phyloP scores from a whole-genome alignment of 192 early-diverging fungal species.

The Helicostylum pulchrum region DNA sequence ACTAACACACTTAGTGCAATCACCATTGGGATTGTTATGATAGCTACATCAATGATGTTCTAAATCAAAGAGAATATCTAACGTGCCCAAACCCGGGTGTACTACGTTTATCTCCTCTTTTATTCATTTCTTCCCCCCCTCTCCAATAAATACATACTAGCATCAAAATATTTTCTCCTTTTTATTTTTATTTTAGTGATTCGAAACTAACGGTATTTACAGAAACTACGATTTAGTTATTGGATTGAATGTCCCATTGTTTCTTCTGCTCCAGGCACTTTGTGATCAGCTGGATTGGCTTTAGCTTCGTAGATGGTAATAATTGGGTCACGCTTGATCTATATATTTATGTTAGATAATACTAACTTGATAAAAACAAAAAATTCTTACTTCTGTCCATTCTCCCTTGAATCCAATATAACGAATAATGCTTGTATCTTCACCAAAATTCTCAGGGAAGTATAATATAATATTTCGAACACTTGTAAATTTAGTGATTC shows the following conservation, averaged over 20 bases:
- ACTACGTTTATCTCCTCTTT: slow-evolving; percentile 2
- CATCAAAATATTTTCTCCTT: neutral
- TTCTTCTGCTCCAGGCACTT: slow-evolving; percentile 48
- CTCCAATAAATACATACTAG: neutral
- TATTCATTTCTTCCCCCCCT: neutral
- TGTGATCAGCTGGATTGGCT: slow-evolving; percentile 74
- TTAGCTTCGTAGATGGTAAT: slow-evolving; percentile 66
- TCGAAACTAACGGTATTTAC: neutral
- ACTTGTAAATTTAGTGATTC: slow-evolving; percentile 72
- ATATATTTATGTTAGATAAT: neutral
- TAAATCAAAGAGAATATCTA: too few relatives aligned
- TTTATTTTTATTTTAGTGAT: neutral
- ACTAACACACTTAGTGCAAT: neutral
- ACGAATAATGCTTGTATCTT: slow-evolving; percentile 66
- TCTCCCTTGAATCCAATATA: slow-evolving; percentile 94
- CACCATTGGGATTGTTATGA: neutral
- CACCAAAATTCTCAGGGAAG: slow-evolving; percentile 78
- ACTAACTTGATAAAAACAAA: neutral
- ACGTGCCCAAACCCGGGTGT: neutral
- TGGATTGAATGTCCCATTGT: slow-evolving; percentile 45
- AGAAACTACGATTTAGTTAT: slow-evolving; percentile 12
- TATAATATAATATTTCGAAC: slow-evolving; percentile 79
- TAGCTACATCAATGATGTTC: neutral
- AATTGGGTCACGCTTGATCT: slow-evolving; percentile 65
- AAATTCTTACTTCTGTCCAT: slow-evolving; percentile 60